A percentile compares a stretch with the other conserved stretches of the same genome.
phyloP scores from a whole-genome alignment of 2,329 filamentous ascomycete genomes.

The Trichoderma asperellum region DNA sequence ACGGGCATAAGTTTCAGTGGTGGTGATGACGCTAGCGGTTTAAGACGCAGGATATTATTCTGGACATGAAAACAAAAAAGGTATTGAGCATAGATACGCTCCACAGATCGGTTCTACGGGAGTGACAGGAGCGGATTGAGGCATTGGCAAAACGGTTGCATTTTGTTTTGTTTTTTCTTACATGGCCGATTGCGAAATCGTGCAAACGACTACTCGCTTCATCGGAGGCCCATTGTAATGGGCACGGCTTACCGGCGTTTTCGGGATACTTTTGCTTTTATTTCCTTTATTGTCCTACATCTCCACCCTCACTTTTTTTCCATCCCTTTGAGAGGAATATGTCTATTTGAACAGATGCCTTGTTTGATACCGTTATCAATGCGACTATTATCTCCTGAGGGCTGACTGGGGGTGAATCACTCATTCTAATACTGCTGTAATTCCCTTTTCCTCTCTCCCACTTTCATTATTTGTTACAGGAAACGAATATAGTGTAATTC shows the following conservation, averaged over 20 bases:
- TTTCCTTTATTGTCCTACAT: conserved; percentile 23
- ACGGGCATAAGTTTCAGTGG: conserved; percentile 4
- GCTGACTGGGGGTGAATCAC: background rate
- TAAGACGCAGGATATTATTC: conserved; percentile 24
- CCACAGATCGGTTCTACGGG: conserved; percentile 26
- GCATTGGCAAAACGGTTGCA: conserved; percentile 26
- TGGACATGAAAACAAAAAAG: conserved; percentile 23
- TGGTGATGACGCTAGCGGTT: conserved; percentile 16
- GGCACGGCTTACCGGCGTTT: conserved; percentile 34
- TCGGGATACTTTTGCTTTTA: conserved; percentile 34
- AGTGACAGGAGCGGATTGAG: conserved; percentile 26
- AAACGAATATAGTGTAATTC: conserved; percentile 19
- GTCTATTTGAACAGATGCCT: conserved; percentile 45
- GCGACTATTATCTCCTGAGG: conserved; percentile 23
- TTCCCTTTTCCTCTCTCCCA: background rate
- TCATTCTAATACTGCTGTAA: conserved; percentile 21
- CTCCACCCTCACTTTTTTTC: conserved; percentile 40
- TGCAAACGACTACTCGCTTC: conserved; percentile 28
- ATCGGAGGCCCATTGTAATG: conserved; percentile 26
- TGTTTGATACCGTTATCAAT: conserved; percentile 35
- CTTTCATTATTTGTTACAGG: conserved; percentile 18
- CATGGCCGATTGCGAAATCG: conserved; percentile 26
- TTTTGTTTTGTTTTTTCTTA: conserved; percentile 5
- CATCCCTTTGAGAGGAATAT: conserved; percentile 38
- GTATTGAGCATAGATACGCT: conserved; percentile 23